phyloP scores from a whole-genome alignment of 1,284 basidiomycete species.

The Caloboletus firmus region DNA sequence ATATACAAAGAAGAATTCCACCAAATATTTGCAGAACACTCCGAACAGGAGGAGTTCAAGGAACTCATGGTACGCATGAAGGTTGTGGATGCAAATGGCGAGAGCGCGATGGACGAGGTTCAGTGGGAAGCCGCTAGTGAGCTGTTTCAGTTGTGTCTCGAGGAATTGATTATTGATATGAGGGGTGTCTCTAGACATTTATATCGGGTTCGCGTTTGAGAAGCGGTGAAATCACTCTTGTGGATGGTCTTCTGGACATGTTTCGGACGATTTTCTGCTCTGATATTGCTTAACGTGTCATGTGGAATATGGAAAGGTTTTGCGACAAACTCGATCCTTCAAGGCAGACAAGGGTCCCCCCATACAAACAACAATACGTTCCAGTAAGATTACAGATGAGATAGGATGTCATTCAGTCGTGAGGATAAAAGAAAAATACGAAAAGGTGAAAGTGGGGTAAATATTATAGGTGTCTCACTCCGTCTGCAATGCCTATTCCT shows the following conservation, averaged over 20 bases:
- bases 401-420: conserved; percentile 22
- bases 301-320: conserved; percentile 3
- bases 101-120: conserved; percentile 87
- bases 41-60: conserved; percentile 73
- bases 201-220: conserved; percentile 81
- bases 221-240: conserved; percentile 48
- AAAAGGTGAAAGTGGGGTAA: conserved; percentile 14
- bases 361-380: conserved; percentile 19
- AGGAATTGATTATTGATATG: conserved; percentile 6
- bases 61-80: conserved; percentile 84
- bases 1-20: conserved; percentile 89
- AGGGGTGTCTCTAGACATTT: conserved; percentile 63
- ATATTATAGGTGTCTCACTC: conserved; percentile 11
- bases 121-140: conserved; percentile 97
- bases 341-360: not conserved
- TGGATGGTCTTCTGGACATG: not conserved
- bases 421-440: conserved; percentile 6
- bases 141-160: conserved; percentile 36
- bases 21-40: conserved; percentile 79
- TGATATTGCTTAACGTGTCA: conserved; percentile 5
- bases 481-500: conserved; percentile 45
- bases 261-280: conserved; percentile 2
- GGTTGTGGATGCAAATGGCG: conserved; percentile 80
- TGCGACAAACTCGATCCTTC: not conserved
- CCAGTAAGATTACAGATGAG: conserved; percentile 31